phyloP scores from a whole-genome alignment of 2,329 filamentous ascomycete genomes.

The Alternaria metachromatica region DNA sequence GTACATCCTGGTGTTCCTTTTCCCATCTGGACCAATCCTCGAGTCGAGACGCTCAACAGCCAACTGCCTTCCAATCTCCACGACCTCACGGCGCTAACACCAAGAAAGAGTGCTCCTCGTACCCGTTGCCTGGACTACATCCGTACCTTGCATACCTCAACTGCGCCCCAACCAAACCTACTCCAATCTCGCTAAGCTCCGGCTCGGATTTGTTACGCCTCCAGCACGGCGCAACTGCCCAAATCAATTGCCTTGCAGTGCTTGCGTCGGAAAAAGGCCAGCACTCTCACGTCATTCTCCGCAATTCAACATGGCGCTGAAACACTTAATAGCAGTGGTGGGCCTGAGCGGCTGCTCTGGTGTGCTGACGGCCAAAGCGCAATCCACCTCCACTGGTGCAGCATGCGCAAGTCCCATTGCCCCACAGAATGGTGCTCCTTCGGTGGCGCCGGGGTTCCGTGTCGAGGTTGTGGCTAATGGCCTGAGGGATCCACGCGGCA shows the following conservation, averaged over 20 bases:
- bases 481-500: slow-evolving; percentile 54
- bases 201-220: neutral
- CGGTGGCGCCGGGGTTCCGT: slow-evolving; percentile 51
- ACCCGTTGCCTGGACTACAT: slow-evolving; percentile 3
- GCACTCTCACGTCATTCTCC: slow-evolving; percentile 21
- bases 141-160: slow-evolving; percentile 11
- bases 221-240: neutral
- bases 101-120: neutral
- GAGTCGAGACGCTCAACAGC: neutral
- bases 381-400: slow-evolving; percentile 24
- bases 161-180: neutral
- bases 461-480: slow-evolving; percentile 56
- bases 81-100: neutral
- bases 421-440: slow-evolving; percentile 49
- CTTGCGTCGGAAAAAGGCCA: neutral
- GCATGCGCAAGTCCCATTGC: slow-evolving; percentile 48
- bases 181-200: neutral
- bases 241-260: neutral
- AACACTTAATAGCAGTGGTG: slow-evolving; percentile 29
- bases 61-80: neutral
- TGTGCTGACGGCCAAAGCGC: slow-evolving; percentile 31
- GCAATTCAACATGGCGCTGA: slow-evolving; percentile 26
- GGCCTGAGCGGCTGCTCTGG: slow-evolving; percentile 25
- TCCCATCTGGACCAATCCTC: neutral
- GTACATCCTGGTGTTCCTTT: neutral